A percentile compares a stretch with the other conserved stretches of the same genome.
Evolutionary conservation across 768 basidiomycete genomes (phyloP).

Genomic region (Coprinellus micaceus): DNA sequence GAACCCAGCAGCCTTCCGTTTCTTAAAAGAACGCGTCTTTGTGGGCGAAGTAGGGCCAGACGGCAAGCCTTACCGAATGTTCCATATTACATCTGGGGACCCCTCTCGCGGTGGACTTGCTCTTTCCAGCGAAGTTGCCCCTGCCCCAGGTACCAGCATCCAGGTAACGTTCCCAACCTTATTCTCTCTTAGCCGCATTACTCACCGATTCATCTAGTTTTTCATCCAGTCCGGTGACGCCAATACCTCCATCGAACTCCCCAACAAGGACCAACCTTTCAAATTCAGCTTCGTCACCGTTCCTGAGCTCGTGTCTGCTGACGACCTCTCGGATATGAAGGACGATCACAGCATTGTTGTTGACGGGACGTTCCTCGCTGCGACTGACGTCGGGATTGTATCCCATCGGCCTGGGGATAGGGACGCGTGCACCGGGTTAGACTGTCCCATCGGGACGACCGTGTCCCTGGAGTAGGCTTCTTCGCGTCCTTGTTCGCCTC

Average conservation of each 20-base stretch:
- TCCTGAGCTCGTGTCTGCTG: conserved; percentile 4
- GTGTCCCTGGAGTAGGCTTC: not conserved
- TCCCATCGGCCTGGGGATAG: not conserved
- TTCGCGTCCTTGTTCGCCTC: not conserved
- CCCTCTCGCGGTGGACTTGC: conserved; percentile 65
- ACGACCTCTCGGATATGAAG: not conserved
- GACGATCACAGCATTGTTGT: conserved; percentile 16
- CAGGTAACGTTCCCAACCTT: conserved; percentile 32
- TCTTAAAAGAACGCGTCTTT: conserved; percentile 49
- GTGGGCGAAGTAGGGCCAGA: conserved; percentile 39
- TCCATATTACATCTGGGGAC: conserved; percentile 65
- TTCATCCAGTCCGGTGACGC: conserved; percentile 33
- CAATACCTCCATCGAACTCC: conserved; percentile 6
- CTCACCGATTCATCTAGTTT: conserved; percentile 29
- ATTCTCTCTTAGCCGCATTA: not conserved
- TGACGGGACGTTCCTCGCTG: conserved; percentile 37
- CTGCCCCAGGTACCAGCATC: conserved; percentile 45
- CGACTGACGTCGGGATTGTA: conserved; percentile 35
- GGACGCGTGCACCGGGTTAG: not conserved
- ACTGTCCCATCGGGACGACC: conserved; percentile 1
- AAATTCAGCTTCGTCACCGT: conserved; percentile 15
- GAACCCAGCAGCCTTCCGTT: not conserved
- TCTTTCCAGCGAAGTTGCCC: conserved; percentile 50
- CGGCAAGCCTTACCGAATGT: conserved; percentile 45
- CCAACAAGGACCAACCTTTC: not conserved